Conservation (phyloP, 371 early-diverging fungal genomes). For the Syncephalis fuscata region DNA sequence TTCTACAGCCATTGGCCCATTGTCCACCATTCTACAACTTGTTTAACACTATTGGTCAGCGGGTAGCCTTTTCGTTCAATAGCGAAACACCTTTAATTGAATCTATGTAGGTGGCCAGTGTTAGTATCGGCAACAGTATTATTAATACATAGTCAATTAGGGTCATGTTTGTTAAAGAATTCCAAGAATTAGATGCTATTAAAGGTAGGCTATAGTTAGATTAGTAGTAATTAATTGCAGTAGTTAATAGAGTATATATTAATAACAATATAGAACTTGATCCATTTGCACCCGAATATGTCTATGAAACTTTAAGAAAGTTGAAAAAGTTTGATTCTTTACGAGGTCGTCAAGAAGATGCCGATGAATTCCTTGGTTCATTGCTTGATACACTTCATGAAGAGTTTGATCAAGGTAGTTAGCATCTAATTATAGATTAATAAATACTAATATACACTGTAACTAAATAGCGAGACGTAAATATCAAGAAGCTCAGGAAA, state of each 20-base stretch:
- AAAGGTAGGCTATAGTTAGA: too few relatives aligned
- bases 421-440: constrained; percentile 1
- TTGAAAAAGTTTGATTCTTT: constrained; percentile 58
- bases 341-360: constrained; percentile 90
- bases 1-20: constrained; percentile 73
- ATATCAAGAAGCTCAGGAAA: too few relatives aligned
- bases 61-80: constrained; percentile 49
- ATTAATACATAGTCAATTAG: constrained; percentile 14
- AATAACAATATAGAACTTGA: constrained; percentile 18
- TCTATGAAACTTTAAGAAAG: constrained; percentile 73
- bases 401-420: constrained; percentile 49
- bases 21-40: constrained; percentile 82
- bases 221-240: too few relatives aligned
- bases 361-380: constrained; percentile 88
- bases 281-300: constrained; percentile 85
- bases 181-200: constrained; percentile 16
- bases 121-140: not conserved
- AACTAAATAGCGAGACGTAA: too few relatives aligned
- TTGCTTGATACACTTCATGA: constrained; percentile 88
- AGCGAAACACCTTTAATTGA: constrained; percentile 65
- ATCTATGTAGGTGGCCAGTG: constrained; percentile 39
- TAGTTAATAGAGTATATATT: too few relatives aligned
- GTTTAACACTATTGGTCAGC: constrained; percentile 40
- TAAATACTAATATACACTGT: too few relatives aligned
- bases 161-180: constrained; percentile 62